Percentiles rank a stretch among this genome's conserved stretches.
Conservation (phyloP, 192 early-diverging fungal genomes). For the Obelidium mucronatum region DNA sequence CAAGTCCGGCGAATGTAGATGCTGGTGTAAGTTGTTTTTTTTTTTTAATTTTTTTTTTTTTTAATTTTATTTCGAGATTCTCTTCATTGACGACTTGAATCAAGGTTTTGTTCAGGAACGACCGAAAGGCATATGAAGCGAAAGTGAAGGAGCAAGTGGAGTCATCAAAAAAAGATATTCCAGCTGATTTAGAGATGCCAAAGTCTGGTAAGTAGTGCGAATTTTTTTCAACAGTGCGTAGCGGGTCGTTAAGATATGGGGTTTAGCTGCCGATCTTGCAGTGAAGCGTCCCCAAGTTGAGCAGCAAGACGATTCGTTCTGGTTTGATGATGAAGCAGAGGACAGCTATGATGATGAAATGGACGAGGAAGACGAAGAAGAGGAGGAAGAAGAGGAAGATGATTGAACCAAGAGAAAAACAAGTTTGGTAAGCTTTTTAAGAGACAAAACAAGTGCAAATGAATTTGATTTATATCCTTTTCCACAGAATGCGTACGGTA, state of each 20-base stretch:
- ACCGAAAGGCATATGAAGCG: conserved; percentile 47
- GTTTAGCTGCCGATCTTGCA: conserved; percentile 47
- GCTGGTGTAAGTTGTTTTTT: conserved; percentile 48
- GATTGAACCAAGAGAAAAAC: too few species aligned
- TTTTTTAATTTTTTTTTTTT: neutral
- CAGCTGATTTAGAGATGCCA: conserved; percentile 57
- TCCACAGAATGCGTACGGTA: too few species aligned
- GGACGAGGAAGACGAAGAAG: conserved; percentile 45
- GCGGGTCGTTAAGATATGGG: too few species aligned
- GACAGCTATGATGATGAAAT: conserved; percentile 45
- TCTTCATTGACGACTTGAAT: neutral
- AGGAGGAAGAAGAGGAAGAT: conserved; percentile 10
- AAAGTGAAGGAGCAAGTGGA: conserved; percentile 59
- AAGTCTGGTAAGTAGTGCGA: conserved; percentile 47
- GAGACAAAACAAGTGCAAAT: neutral
- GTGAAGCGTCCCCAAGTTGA: conserved; percentile 40
- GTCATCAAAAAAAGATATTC: conserved; percentile 60
- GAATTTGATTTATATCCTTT: neutral
- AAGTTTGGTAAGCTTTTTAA: too few species aligned
- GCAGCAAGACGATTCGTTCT: conserved; percentile 49
- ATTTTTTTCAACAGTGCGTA: neutral
- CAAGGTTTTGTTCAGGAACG: conserved; percentile 55
- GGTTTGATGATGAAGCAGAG: conserved; percentile 58
- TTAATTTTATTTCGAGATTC: conserved; percentile 9
- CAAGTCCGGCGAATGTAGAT: conserved; percentile 67